These are phyloP conservation scores for Neurospora sp. DNA, from an alignment of 495 filamentous ascomycete genomes.

Conservation along the genomic window DNA sequence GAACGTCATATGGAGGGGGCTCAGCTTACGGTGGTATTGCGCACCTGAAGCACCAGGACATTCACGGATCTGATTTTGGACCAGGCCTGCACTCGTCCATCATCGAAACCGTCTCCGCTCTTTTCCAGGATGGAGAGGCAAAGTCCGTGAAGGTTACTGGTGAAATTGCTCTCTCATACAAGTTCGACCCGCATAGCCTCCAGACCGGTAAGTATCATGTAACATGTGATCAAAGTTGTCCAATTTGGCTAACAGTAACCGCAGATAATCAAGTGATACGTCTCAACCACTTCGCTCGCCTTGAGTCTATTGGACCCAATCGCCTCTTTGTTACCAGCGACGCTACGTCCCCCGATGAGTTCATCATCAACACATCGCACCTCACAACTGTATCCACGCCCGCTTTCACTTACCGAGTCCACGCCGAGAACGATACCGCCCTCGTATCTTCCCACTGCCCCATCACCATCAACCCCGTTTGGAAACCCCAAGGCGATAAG, in stretches of 20 bases:
- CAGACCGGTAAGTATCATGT: constrained; percentile 14
- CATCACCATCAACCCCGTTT: constrained; percentile 64
- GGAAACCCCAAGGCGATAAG: constrained; percentile 76
- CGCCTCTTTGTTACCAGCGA: constrained; percentile 72
- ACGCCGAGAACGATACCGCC: constrained; percentile 56
- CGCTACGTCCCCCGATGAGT: constrained; percentile 61
- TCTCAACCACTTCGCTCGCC: constrained; percentile 79
- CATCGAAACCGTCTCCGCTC: constrained; percentile 81
- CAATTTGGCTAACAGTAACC: constrained; percentile 5
- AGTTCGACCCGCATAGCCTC: constrained; percentile 40
- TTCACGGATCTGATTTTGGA: constrained; percentile 56
- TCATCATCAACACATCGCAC: constrained; percentile 59
- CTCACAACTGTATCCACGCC: constrained; percentile 59
- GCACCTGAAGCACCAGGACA: constrained; percentile 65
- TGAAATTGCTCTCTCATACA: constrained; percentile 84
- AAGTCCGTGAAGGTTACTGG: constrained; percentile 69
- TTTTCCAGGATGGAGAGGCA: constrained; percentile 63
- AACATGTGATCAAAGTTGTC: not conserved
- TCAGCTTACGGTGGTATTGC: constrained; percentile 37
- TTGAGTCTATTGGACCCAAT: constrained; percentile 94
- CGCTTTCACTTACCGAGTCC: constrained; percentile 93
- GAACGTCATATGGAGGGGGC: constrained; percentile 55
- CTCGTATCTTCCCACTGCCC: constrained; percentile 50
- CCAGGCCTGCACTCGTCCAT: constrained; percentile 83
- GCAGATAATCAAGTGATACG: constrained; percentile 56